Evolutionary conservation across 331 rosid species (phyloP).

Genomic region (Quercus lobata): DNA sequence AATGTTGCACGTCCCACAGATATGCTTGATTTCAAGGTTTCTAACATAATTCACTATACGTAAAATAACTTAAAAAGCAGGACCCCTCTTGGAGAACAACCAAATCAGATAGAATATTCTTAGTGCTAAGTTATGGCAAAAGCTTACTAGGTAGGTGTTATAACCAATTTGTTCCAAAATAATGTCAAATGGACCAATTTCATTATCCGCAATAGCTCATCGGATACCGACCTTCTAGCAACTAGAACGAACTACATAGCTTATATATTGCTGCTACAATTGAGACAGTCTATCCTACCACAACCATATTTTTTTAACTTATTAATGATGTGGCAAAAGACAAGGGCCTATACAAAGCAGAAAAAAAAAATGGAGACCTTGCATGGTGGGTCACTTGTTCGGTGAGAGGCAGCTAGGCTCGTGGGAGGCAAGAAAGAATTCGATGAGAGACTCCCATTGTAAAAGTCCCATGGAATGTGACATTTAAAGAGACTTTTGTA

Average conservation of each 20-base stretch:
- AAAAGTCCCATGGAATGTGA: constrained; percentile 27
- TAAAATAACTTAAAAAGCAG: too few relatives aligned
- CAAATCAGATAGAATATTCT: too few relatives aligned
- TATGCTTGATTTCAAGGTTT: too few relatives aligned
- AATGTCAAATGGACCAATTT: background rate
- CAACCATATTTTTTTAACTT: constrained; percentile 36
- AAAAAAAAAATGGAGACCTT: background rate
- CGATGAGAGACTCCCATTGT: background rate
- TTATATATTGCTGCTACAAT: background rate
- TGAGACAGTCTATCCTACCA: constrained; percentile 50
- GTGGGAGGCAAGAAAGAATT: constrained; percentile 19
- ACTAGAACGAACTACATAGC: background rate
- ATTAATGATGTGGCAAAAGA: constrained; percentile 20
- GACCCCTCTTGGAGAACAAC: too few relatives aligned
- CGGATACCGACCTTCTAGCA: constrained; percentile 30
- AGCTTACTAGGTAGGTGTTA: background rate
- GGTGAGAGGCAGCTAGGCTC: constrained; percentile 25
- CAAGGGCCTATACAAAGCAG: background rate
- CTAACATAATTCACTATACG: too few relatives aligned
- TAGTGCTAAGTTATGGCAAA: background rate
- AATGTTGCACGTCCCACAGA: too few relatives aligned
- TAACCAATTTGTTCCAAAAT: background rate
- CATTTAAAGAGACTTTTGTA: constrained; percentile 1
- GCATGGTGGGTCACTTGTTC: constrained; percentile 4
- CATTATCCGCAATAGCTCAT: constrained; percentile 9